Evolutionary conservation across 169 alveolate species (phyloP).

Genomic region (Theileria parva): DNA sequence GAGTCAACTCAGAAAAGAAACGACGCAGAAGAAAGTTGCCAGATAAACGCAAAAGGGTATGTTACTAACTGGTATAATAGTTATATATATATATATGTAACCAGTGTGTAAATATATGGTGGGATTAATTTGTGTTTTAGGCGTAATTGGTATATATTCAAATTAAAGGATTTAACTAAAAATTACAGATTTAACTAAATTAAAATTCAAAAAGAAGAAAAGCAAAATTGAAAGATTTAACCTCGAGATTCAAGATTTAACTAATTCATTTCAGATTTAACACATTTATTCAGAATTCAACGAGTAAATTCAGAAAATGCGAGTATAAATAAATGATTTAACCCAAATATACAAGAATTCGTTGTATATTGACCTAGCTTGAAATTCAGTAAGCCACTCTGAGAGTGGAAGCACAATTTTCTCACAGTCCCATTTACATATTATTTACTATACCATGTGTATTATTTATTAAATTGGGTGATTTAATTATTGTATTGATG

Average conservation of each 20-base stretch:
- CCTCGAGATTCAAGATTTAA: background rate
- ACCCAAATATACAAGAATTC: background rate
- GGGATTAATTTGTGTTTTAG: background rate
- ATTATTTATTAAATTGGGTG: background rate
- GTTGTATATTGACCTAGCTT: background rate
- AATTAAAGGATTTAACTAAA: background rate
- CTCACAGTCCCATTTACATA: background rate
- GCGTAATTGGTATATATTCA: background rate
- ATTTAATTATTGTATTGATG: no score
- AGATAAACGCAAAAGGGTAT: background rate
- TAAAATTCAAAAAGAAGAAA: no score
- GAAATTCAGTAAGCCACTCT: background rate
- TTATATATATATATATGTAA: background rate
- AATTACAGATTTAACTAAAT: background rate
- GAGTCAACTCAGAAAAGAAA: slow-evolving; percentile 20
- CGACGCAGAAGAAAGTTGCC: slow-evolving; percentile 9
- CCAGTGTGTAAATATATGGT: no score
- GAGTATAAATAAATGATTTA: background rate
- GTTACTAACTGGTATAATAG: background rate
- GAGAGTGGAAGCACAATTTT: background rate
- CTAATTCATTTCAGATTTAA: background rate
- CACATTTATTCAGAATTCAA: background rate
- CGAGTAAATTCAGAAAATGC: background rate
- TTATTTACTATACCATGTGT: background rate
- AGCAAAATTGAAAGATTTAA: background rate